These are phyloP conservation scores for Nepenthes gracilis DNA, from an alignment of 148 eudicot genomes.

Conservation along the genomic window DNA sequence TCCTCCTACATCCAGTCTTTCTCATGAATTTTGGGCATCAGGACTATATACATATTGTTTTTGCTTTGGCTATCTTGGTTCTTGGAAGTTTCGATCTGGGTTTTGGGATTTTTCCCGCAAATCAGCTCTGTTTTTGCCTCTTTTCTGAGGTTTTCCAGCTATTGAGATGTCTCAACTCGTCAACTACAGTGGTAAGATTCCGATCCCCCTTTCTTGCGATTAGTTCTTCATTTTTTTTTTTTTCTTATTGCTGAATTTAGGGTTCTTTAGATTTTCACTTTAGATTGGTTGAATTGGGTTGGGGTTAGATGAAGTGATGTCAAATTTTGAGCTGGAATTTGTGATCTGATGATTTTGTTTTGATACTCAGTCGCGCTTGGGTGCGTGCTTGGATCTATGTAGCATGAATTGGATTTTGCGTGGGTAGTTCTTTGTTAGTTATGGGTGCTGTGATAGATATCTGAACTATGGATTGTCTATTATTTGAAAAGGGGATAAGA, in stretches of 20 bases:
- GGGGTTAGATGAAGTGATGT: not conserved
- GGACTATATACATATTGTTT: constrained; percentile 5
- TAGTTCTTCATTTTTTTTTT: not conserved
- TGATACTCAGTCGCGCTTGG: not conserved
- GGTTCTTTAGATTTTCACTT: too few relatives aligned
- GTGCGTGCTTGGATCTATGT: too few relatives aligned
- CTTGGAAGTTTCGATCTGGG: constrained; percentile 33
- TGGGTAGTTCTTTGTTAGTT: too few relatives aligned
- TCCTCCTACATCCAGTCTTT: not conserved
- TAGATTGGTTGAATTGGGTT: too few relatives aligned
- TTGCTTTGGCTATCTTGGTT: constrained; percentile 20
- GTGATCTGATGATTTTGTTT: constrained; percentile 2
- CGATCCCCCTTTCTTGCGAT: constrained; percentile 1
- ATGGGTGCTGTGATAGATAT: too few relatives aligned
- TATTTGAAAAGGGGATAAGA: too few relatives aligned
- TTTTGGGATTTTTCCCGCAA: constrained; percentile 30
- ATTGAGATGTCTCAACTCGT: constrained; percentile 61
- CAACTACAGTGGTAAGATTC: constrained; percentile 44
- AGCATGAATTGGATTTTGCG: too few relatives aligned
- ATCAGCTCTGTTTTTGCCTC: constrained; percentile 30
- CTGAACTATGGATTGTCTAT: too few relatives aligned
- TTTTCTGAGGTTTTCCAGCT: constrained; percentile 18
- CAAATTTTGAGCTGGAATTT: not conserved
- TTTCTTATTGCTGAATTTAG: too few relatives aligned
- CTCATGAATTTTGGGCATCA: constrained; percentile 28